These are phyloP conservation scores for Erodium maritimum DNA, from an alignment of 345 rosid species.

Conservation along the genomic window DNA sequence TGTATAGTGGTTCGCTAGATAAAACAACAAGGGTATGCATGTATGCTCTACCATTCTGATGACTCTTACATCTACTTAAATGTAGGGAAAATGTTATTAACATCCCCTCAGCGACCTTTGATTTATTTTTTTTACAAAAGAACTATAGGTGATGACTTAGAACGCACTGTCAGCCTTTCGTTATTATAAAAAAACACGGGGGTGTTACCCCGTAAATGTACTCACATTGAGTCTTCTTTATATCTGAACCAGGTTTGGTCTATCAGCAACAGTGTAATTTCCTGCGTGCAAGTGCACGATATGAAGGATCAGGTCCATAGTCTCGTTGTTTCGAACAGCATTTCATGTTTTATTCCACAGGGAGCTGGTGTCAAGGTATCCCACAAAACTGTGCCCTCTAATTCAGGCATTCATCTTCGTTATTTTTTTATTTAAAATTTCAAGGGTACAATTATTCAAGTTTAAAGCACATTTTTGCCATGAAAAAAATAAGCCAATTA, in stretches of 20 bases:
- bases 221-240: neutral
- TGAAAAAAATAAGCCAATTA: no score
- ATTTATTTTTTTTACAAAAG: no score
- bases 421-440: no score
- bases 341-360: constrained; percentile 53
- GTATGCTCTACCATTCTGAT: neutral
- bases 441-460: no score
- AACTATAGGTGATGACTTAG: no score
- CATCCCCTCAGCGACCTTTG: no score
- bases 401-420: neutral
- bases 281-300: constrained; percentile 45
- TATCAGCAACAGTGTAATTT: constrained; percentile 22
- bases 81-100: no score
- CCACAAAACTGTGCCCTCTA: neutral
- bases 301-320: constrained; percentile 55
- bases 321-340: constrained; percentile 34
- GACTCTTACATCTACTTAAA: neutral
- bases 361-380: constrained; percentile 66
- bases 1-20: constrained; percentile 60
- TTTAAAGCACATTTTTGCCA: no score
- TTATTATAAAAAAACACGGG: no score
- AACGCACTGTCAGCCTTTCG: no score
- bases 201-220: no score
- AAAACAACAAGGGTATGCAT: constrained; percentile 37
- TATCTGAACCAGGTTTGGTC: constrained; percentile 41